Base-by-base conservation (phyloP, 441 rosid genomes). In the Populus trichocarpa region DNA sequence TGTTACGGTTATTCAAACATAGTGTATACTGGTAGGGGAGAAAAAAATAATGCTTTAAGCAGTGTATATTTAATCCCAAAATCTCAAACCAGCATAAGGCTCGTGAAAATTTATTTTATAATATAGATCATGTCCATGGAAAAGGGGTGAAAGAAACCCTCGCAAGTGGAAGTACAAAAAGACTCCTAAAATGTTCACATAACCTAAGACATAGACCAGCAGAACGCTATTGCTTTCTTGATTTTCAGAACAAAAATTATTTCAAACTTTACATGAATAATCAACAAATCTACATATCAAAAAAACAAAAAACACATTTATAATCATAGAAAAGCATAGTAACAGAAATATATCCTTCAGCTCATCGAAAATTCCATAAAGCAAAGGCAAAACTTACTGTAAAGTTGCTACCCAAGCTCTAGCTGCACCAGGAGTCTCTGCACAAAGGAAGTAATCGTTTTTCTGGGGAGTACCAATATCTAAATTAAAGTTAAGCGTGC, bases 381-480 rank as follows among this genome's bases (percentile, higher is more conserved):
- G 8, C 13, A 77, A 82, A 50, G 30, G 78, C 63, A 38, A 80
- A 70, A 81, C 97, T 90, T 91, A 96, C 99, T 89, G 93, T 78
- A 96, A 85, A 59, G 99, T 96, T 71, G 95, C 83, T 25, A 96
- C 99, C 98, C 98, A 96, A 64, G 99, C 99, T 83, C 89, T 90
- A 80, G 98, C 93, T 32, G 99, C 98, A 78, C 93, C 94, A 78
- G 99, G 92, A 79, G 99, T 94, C 84, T 96, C 98, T 23, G 98
- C 95, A 85, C 98, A 96, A 28, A 96, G 90, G 83, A 94, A 96
- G 84, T 94, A 94, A 78, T 94, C 99, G 77, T 90, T 92, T 84
- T 89, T 94, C 86, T 92, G 92, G 32, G 98, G 98, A 11, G 99
- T 96, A 75, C 98, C 93, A 73, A 96, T 94, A 86, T 96, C 99